These are phyloP conservation scores for Verticillium albo-atrum DNA, from an alignment of 2,329 filamentous ascomycete species.

Conservation along the genomic window DNA sequence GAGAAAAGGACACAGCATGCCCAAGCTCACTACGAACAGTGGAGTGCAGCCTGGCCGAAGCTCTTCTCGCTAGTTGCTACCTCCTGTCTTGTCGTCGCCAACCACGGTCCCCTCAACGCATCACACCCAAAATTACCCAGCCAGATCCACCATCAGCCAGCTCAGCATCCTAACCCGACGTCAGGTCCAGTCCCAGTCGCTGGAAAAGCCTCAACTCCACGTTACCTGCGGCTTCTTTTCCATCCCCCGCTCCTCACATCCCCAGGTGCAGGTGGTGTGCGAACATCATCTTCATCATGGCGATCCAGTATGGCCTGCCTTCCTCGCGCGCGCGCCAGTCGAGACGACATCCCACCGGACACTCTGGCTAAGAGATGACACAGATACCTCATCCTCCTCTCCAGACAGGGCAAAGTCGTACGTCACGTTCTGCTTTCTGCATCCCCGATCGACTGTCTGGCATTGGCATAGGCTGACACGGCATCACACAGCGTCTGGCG, in stretches of 20 bases:
- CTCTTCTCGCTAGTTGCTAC: not conserved
- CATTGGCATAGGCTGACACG: not conserved
- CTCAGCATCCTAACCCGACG: not conserved
- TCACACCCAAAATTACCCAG: not conserved
- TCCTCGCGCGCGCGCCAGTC: conserved; percentile 3
- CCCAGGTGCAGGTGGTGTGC: conserved; percentile 9
- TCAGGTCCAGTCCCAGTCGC: not conserved
- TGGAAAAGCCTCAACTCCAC: not conserved
- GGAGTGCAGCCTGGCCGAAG: not conserved
- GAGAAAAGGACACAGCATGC: not conserved
- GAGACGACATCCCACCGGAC: conserved; percentile 3
- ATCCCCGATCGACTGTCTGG: not conserved
- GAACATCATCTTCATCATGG: conserved; percentile 26
- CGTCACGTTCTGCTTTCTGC: conserved; percentile 29
- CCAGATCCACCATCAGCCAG: not conserved
- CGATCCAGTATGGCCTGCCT: conserved; percentile 34
- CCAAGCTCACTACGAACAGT: not conserved
- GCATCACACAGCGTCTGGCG: conserved; percentile 70
- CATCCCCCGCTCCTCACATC: not conserved
- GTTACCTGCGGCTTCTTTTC: not conserved
- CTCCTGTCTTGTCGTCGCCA: not conserved
- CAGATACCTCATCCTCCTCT: conserved; percentile 96
- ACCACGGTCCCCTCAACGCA: not conserved
- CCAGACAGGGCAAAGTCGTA: conserved; percentile 98
- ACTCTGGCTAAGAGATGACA: conserved; percentile 9